Conservation (phyloP, 2,329 filamentous ascomycete genomes). For the Arthrinium puccinioides region DNA sequence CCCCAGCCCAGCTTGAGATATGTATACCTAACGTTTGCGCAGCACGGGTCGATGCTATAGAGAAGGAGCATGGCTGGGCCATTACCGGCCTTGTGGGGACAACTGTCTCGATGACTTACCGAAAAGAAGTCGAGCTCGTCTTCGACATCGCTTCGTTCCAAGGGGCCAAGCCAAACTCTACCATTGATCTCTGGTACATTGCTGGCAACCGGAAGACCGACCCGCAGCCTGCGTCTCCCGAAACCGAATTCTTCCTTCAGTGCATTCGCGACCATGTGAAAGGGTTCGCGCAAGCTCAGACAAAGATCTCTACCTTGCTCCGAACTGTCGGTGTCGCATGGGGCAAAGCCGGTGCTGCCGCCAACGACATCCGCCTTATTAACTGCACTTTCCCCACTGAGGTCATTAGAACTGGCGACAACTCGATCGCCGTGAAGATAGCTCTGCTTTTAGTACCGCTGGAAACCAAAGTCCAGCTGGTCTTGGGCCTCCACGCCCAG, state of each 20-base stretch:
- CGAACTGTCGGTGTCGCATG: conserved; percentile 53
- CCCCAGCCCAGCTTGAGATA: neutral
- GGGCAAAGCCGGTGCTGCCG: conserved; percentile 54
- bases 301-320: conserved; percentile 51
- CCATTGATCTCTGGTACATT: conserved; percentile 66
- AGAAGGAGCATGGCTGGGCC: conserved; percentile 63
- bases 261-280: conserved; percentile 63
- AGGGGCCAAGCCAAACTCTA: conserved; percentile 34
- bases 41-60: conserved; percentile 60
- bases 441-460: conserved; percentile 57
- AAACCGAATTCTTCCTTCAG: conserved; percentile 70
- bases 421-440: conserved; percentile 53
- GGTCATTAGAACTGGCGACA: conserved; percentile 57
- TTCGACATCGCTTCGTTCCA: conserved; percentile 62
- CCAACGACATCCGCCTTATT: conserved; percentile 54
- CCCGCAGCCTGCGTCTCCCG: conserved; percentile 49
- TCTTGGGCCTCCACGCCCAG: conserved; percentile 45
- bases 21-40: conserved; percentile 31
- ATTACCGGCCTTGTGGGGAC: conserved; percentile 57
- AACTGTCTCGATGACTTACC: conserved; percentile 67
- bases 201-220: conserved; percentile 48
- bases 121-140: conserved; percentile 63
- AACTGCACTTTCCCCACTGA: conserved; percentile 58
- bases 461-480: conserved; percentile 61
- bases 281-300: conserved; percentile 50